A percentile compares a stretch with the other conserved stretches of the same genome.
phyloP scores from a whole-genome alignment of 106 monocot species.

The Ottelia alismoides region DNA sequence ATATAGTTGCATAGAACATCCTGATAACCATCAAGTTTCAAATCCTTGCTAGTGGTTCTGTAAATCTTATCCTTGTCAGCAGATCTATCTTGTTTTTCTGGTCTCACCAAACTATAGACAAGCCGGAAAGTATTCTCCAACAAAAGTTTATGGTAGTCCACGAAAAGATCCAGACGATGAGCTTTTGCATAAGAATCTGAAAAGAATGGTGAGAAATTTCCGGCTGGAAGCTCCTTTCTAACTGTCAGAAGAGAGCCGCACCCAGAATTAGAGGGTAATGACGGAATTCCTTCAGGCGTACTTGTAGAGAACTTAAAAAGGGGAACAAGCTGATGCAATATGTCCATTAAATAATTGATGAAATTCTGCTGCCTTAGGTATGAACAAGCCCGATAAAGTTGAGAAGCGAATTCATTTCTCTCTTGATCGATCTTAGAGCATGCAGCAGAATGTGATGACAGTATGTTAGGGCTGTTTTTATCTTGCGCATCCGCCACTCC shows the following conservation, averaged over 20 bases:
- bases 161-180: slow-evolving; percentile 72
- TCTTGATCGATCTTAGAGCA: slow-evolving; percentile 44
- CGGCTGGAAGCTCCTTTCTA: slow-evolving; percentile 82
- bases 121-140: slow-evolving; percentile 91
- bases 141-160: slow-evolving; percentile 74
- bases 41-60: slow-evolving; percentile 51
- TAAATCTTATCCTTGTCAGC: slow-evolving; percentile 62
- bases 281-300: slow-evolving; percentile 30
- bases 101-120: slow-evolving; percentile 83
- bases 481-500: slow-evolving; percentile 40
- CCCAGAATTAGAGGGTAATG: slow-evolving; percentile 37
- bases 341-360: slow-evolving; percentile 90
- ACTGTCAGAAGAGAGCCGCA: slow-evolving; percentile 84
- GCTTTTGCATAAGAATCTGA: slow-evolving; percentile 95
- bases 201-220: slow-evolving; percentile 93
- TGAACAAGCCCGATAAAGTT: slow-evolving; percentile 75
- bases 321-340: slow-evolving; percentile 74
- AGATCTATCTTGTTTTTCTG: slow-evolving; percentile 94
- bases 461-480: slow-evolving; percentile 31
- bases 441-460: slow-evolving; percentile 13
- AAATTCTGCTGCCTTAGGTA: slow-evolving; percentile 66
- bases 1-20: slow-evolving; percentile 96
- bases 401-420: slow-evolving; percentile 81
- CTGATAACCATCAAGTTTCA: slow-evolving; percentile 90
- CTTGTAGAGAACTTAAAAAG: slow-evolving; percentile 56